Base-by-base conservation (phyloP, 192 early-diverging fungal species). In the Coemansia sp. region DNA sequence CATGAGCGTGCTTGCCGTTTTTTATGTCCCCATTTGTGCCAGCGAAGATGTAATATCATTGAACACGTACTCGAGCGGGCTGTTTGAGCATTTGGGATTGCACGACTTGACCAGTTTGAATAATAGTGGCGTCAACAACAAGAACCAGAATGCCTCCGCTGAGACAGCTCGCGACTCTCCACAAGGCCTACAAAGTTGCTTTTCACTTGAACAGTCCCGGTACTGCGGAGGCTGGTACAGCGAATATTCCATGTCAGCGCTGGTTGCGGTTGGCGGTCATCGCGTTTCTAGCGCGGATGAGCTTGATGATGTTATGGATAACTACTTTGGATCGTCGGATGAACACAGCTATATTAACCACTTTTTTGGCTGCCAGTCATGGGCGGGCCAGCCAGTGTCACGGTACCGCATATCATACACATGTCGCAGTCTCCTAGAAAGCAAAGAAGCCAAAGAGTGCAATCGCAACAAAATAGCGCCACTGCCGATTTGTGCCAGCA, bases 371-470 rank as follows among this genome's bases (percentile, higher is more conserved):
- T 78, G 75, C 57, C 62, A 63, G 50, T 50, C 58, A 1, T 78
- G 75, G 75, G 21, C 40, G 0, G 75, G 75, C 3, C 24, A 51
- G 23, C 50, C 59, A 21, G 49, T 40, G 42, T 70, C 75, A 8
- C 55, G 70, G 23, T 78, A 68, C 34, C 69, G 67, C 15, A 66
- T 78, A 42, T 42, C 63, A n/a, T 78, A 78, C 53, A 64, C 64
- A 4, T 78, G 75, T 56, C 69, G 75, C 24, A 66, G 62, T n/a
- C 60, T 68, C 11, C 70, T 78, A 4, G 75, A 71, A 40, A 67
- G 70, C 42, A 20, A 46, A 8, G 66, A 71, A 48, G 63, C 70
- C 7, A 38, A 38, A 38, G 50, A 9, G 9, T 78, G 75, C 61
- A 71, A 78, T 53, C 2, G 18, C 31, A 3, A 18, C 8, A n/a